phyloP scores from a whole-genome alignment of 140 eudicot genomes.

The Erigeron philadelphicus region DNA sequence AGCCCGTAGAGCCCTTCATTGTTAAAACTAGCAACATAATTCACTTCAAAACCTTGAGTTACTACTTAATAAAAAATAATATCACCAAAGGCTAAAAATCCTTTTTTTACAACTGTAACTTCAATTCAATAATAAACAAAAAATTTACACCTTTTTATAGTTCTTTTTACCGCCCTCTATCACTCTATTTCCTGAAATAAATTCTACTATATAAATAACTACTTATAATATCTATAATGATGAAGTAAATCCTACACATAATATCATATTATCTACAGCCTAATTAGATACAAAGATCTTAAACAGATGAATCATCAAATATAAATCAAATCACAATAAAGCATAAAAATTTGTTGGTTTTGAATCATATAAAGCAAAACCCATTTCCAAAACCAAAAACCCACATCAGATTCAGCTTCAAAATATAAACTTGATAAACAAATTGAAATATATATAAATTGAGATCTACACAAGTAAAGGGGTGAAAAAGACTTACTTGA shows the following conservation, averaged over 20 bases:
- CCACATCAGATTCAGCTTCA: not conserved
- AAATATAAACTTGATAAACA: not conserved
- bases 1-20: not conserved
- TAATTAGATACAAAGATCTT: not conserved
- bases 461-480: conserved; percentile 17
- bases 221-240: not conserved
- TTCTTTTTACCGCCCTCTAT: not conserved
- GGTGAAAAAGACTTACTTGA: conserved; percentile 20
- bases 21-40: not conserved
- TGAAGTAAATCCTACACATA: not conserved
- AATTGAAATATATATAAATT: not conserved
- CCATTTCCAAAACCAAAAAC: not conserved
- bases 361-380: conserved; percentile 1
- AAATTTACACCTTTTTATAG: not conserved
- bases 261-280: not conserved
- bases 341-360: not conserved
- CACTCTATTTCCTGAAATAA: not conserved
- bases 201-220: not conserved
- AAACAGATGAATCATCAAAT: not conserved
- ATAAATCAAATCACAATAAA: not conserved
- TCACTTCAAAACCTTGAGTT: not conserved
- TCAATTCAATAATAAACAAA: not conserved
- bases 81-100: not conserved
- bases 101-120: not conserved
- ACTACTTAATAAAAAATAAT: not conserved